phyloP scores from a whole-genome alignment of 305 asterid species.

The Stenogyne calaminthoides region DNA sequence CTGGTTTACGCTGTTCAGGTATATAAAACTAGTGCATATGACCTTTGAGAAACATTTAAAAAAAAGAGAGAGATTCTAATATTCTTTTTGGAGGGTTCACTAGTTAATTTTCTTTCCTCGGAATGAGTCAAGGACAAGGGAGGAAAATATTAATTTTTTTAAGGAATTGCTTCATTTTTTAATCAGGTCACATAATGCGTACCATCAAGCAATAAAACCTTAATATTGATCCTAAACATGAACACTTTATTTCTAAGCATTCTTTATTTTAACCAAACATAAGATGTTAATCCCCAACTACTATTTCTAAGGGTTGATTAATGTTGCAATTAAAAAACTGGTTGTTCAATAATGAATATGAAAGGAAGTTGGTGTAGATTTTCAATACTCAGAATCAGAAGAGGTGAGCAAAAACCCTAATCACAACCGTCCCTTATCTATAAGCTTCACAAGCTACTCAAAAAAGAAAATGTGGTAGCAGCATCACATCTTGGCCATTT shows the following conservation, averaged over 20 bases:
- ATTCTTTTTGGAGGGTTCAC: background rate
- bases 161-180: background rate
- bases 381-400: background rate
- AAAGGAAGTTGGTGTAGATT: background rate
- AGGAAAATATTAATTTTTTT: background rate
- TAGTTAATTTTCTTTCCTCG: background rate
- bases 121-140: background rate
- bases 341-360: background rate
- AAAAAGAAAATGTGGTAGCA: background rate
- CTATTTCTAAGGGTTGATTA: background rate
- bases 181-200: background rate
- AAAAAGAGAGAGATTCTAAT: background rate
- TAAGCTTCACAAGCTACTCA: background rate
- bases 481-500: slow-evolving; percentile 1
- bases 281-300: background rate
- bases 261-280: background rate
- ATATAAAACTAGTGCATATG: background rate
- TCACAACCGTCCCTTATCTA: background rate
- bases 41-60: background rate
- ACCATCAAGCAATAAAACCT: slow-evolving; percentile 2
- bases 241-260: background rate
- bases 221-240: background rate
- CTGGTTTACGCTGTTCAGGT: background rate
- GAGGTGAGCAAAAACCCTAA: background rate
- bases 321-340: background rate